Conservation (phyloP, 805 yeast species). For the Barnettozyma californica region DNA sequence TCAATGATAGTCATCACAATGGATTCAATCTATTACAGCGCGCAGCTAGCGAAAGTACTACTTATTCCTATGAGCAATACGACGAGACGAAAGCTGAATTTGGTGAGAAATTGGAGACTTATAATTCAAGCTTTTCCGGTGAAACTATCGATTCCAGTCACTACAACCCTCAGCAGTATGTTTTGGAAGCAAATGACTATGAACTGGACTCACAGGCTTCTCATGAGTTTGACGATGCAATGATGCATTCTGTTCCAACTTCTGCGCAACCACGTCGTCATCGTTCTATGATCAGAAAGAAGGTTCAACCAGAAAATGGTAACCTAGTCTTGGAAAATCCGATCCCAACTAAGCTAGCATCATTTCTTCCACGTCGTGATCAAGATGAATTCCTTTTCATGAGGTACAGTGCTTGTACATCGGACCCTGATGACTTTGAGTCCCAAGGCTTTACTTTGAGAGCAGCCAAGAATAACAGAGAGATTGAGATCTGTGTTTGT, state of each 20-base stretch:
- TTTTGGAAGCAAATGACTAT: slow-evolving; percentile 6
- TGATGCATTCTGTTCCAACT: slow-evolving; percentile 36
- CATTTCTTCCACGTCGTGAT: slow-evolving; percentile 81
- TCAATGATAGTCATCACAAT: not conserved
- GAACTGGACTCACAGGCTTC: slow-evolving; percentile 14
- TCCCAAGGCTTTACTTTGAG: slow-evolving; percentile 79
- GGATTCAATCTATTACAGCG: slow-evolving; percentile 12
- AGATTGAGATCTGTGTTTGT: slow-evolving; percentile 87
- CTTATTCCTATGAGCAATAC: slow-evolving; percentile 8
- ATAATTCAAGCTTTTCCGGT: slow-evolving; percentile 22
- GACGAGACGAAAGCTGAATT: slow-evolving; percentile 9
- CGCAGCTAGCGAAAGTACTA: slow-evolving; percentile 27
- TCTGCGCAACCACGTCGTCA: slow-evolving; percentile 51
- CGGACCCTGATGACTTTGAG: slow-evolving; percentile 83
- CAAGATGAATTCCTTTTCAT: slow-evolving; percentile 91
- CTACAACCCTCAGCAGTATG: not conserved
- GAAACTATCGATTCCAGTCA: slow-evolving; percentile 37
- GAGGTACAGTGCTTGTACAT: slow-evolving; percentile 96
- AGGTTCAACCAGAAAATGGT: slow-evolving; percentile 72
- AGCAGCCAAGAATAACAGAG: slow-evolving; percentile 81
- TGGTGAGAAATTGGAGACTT: slow-evolving; percentile 18
- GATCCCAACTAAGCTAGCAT: slow-evolving; percentile 81
- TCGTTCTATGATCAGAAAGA: slow-evolving; percentile 63
- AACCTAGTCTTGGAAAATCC: slow-evolving; percentile 90
- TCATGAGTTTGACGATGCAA: slow-evolving; percentile 39